A percentile compares a stretch with the other conserved stretches of the same genome.
Conservation (phyloP, 2,329 filamentous ascomycete species). For the Colletotrichum sp. region DNA sequence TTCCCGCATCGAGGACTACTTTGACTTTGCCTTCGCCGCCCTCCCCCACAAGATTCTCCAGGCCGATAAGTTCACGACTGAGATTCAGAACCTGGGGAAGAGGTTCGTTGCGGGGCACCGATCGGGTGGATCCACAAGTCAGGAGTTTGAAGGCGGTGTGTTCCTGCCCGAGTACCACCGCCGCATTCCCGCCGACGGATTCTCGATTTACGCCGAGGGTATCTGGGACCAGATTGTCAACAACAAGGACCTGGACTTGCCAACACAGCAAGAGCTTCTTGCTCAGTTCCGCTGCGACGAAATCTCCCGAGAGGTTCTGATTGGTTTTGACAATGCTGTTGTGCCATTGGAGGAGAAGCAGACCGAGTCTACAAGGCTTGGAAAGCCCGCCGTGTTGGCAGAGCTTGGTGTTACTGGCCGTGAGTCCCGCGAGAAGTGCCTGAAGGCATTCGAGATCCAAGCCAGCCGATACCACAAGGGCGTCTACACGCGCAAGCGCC, state of each 20-base stretch:
- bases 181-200: slow-evolving; percentile 95
- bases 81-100: slow-evolving; percentile 79
- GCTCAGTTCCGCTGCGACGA: slow-evolving; percentile 98
- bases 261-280: slow-evolving; percentile 94
- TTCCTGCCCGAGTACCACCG: slow-evolving; percentile 95
- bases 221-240: slow-evolving; percentile 99
- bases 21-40: slow-evolving; percentile 96
- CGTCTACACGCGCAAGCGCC: slow-evolving; percentile 85
- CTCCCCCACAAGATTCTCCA: slow-evolving; percentile 97
- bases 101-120: slow-evolving; percentile 85
- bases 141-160: slow-evolving; percentile 78
- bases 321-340: slow-evolving; percentile 83
- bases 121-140: slow-evolving; percentile 66
- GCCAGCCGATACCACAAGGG: slow-evolving; percentile 97
- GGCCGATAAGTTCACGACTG: slow-evolving; percentile 84
- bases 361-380: slow-evolving; percentile 73
- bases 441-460: slow-evolving; percentile 87
- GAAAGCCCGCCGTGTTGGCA: slow-evolving; percentile 73
- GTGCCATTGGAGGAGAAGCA: slow-evolving; percentile 86
- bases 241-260: slow-evolving; percentile 97
- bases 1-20: slow-evolving; percentile 94
- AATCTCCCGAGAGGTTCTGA: slow-evolving; percentile 86
- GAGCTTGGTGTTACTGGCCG: slow-evolving; percentile 79
- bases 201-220: slow-evolving; percentile 89
- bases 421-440: slow-evolving; percentile 70